Evolutionary conservation across 352 stramenopile genomes (phyloP).

Genomic region (Phytophthora multivora): DNA sequence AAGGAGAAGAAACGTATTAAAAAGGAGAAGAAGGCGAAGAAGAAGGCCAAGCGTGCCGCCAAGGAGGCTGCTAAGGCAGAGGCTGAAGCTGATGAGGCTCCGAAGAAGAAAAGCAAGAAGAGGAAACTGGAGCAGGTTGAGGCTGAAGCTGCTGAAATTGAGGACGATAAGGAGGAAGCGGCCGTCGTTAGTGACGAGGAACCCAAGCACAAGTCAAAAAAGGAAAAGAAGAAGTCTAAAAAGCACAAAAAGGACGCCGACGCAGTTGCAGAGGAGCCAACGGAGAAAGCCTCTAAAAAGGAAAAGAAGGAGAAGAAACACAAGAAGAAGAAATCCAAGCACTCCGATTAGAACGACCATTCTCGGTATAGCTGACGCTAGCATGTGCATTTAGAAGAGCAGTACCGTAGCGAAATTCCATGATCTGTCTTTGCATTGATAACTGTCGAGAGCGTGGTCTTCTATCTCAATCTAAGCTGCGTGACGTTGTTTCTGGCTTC

Average conservation of each 20-base stretch:
- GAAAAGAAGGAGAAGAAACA: constrained; percentile 50
- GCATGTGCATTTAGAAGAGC: constrained; percentile 17
- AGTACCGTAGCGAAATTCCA: constrained; percentile 24
- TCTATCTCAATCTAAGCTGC: constrained; percentile 16
- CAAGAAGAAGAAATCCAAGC: constrained; percentile 55
- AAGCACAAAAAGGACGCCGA: constrained; percentile 34
- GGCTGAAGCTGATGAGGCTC: constrained; percentile 32
- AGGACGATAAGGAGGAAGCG: constrained; percentile 35
- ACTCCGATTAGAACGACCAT: constrained; percentile 21
- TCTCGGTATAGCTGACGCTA: background rate
- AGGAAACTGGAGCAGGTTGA: constrained; percentile 43
- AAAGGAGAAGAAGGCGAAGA: constrained; percentile 48
- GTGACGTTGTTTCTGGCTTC: background rate
- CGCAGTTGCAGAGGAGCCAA: background rate
- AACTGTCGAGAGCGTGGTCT: constrained; percentile 1
- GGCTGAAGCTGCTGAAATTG: constrained; percentile 29
- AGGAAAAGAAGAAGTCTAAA: constrained; percentile 50
- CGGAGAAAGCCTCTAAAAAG: constrained; percentile 27
- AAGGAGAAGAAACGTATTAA: constrained; percentile 49
- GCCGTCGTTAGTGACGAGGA: constrained; percentile 26
- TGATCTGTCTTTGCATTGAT: constrained; percentile 15
- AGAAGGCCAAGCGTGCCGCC: constrained; percentile 34
- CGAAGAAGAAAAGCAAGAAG: constrained; percentile 48
- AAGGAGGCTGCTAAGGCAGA: constrained; percentile 20
- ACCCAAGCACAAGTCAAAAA: constrained; percentile 35